phyloP scores from a whole-genome alignment of 352 stramenopile species.

The Phytophthora sojae region DNA sequence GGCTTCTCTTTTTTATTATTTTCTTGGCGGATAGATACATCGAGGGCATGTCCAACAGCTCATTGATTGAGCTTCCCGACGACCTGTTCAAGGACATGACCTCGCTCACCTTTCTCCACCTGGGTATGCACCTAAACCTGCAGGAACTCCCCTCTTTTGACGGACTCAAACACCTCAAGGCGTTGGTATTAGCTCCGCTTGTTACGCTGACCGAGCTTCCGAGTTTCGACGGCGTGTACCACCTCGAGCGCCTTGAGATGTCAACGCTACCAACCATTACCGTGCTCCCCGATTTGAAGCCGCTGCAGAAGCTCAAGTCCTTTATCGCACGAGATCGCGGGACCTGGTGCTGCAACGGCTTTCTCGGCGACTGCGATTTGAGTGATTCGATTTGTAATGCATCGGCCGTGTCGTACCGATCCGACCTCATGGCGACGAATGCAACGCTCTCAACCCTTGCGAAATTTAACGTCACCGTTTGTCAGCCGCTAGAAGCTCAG shows the following conservation, averaged over 20 bases:
- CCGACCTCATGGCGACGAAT: neutral
- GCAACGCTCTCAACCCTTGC: neutral
- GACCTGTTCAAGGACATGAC: constrained; percentile 42
- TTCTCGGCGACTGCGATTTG: constrained; percentile 27
- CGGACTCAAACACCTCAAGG: constrained; percentile 29
- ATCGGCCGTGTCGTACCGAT: neutral
- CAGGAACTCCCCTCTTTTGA: constrained; percentile 24
- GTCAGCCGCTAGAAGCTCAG: neutral
- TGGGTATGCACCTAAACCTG: constrained; percentile 18
- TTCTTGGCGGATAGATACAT: constrained; percentile 14
- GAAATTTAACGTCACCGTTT: neutral
- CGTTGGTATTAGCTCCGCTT: constrained; percentile 25
- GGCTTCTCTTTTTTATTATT: neutral
- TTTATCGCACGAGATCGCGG: constrained; percentile 10
- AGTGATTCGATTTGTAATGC: constrained; percentile 10
- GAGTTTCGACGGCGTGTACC: constrained; percentile 11
- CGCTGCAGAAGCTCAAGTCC: constrained; percentile 16
- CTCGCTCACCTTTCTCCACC: constrained; percentile 38
- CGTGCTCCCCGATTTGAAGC: constrained; percentile 21
- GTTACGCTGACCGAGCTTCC: constrained; percentile 10
- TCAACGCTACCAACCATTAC: neutral
- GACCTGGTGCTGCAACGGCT: constrained; percentile 39
- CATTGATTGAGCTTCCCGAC: constrained; percentile 12
- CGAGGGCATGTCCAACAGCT: constrained; percentile 9
- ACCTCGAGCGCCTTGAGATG: constrained; percentile 33